Conservation (phyloP, 768 basidiomycete genomes). For the Psilocybe sp. region DNA sequence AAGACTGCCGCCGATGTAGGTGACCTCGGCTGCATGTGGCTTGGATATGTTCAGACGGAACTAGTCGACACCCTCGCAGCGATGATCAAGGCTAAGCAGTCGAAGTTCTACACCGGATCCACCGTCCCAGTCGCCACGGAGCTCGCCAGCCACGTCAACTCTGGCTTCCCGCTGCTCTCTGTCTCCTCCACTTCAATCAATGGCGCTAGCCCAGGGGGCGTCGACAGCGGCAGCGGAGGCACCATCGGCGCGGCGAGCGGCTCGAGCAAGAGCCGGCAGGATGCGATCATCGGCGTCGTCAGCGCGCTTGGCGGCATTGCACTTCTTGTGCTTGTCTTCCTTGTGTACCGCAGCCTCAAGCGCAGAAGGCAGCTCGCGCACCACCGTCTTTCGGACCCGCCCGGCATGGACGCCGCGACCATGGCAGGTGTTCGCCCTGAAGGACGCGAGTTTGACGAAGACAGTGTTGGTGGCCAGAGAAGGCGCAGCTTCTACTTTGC, state of each 20-base stretch:
- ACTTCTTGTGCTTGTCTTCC: conserved; percentile 66
- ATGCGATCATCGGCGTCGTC: conserved; percentile 92
- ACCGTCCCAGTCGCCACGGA: conserved; percentile 39
- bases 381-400: conserved; percentile 63
- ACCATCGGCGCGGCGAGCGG: conserved; percentile 26
- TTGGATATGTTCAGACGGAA: conserved; percentile 61
- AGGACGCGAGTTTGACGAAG: conserved; percentile 76
- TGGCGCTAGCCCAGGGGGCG: conserved; percentile 11
- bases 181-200: conserved; percentile 24
- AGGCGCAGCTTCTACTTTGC: conserved; percentile 84
- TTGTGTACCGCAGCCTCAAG: conserved; percentile 68
- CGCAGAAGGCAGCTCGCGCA: conserved; percentile 69
- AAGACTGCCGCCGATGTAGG: conserved; percentile 39
- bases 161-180: conserved; percentile 58
- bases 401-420: conserved; percentile 22
- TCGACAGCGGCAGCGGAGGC: conserved; percentile 14
- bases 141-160: conserved; percentile 69
- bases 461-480: conserved; percentile 69
- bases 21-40: conserved; percentile 65
- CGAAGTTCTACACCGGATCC: conserved; percentile 62
- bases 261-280: conserved; percentile 53
- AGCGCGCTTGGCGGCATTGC: conserved; percentile 78
- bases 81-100: conserved; percentile 59
- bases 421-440: conserved; percentile 48
- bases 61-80: conserved; percentile 59